phyloP scores from a whole-genome alignment of 1,284 basidiomycete genomes.

The Filobasidium uniguttulatum region DNA sequence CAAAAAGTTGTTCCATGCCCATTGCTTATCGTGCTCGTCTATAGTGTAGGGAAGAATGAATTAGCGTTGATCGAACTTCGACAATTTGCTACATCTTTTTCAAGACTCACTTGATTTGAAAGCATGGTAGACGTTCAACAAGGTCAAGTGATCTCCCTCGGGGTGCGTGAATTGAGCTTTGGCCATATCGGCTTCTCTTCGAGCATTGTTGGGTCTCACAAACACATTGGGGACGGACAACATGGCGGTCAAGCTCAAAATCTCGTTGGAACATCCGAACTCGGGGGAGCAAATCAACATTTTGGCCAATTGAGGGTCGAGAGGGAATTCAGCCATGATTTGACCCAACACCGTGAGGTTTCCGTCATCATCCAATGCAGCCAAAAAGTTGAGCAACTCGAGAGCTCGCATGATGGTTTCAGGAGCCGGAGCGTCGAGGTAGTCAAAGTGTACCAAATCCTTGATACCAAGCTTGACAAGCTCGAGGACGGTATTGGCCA shows the following conservation, averaged over 20 bases:
- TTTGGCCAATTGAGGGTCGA: constrained; percentile 94
- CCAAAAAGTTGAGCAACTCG: constrained; percentile 83
- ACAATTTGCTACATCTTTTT: constrained; percentile 1
- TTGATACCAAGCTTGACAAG: constrained; percentile 87
- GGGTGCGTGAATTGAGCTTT: constrained; percentile 81
- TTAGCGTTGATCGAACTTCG: neutral
- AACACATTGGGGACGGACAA: constrained; percentile 91
- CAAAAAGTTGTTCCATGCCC: constrained; percentile 89
- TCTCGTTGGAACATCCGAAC: constrained; percentile 92
- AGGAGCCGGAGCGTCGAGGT: constrained; percentile 90
- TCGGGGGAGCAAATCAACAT: constrained; percentile 89
- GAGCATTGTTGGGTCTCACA: constrained; percentile 73
- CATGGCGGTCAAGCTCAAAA: constrained; percentile 91
- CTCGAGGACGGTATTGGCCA: constrained; percentile 89
- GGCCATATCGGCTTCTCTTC: constrained; percentile 82
- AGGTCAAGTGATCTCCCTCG: constrained; percentile 86
- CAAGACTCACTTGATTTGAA: constrained; percentile 62
- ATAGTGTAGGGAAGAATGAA: neutral
- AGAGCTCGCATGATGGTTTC: constrained; percentile 97
- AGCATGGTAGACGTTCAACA: constrained; percentile 91
- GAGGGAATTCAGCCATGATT: constrained; percentile 95
- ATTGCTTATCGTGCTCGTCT: constrained; percentile 66
- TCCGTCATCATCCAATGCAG: constrained; percentile 88
- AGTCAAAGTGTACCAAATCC: constrained; percentile 86
- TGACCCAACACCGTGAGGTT: constrained; percentile 72